A percentile compares a stretch with the other conserved stretches of the same genome.
phyloP scores from a whole-genome alignment of 441 rosid genomes.

The Biscutella auriculata region DNA sequence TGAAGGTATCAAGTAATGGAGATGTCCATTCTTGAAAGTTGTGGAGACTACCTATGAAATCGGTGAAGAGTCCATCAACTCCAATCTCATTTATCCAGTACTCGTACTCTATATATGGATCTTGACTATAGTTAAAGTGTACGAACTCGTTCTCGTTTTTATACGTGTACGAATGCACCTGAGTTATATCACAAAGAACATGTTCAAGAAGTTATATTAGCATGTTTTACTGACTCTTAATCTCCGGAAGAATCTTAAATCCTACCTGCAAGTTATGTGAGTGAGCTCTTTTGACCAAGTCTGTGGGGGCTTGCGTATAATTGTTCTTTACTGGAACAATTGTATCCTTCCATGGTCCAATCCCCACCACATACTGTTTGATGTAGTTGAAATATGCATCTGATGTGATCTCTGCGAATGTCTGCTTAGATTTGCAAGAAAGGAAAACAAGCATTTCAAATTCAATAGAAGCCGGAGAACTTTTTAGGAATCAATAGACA shows the following conservation, averaged over 20 bases:
- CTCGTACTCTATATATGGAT: slow-evolving; percentile 60
- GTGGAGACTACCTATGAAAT: slow-evolving; percentile 79
- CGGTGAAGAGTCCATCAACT: slow-evolving; percentile 89
- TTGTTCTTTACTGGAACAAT: slow-evolving; percentile 44
- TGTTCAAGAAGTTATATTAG: neutral
- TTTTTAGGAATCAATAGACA: no score
- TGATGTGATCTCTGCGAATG: slow-evolving; percentile 73
- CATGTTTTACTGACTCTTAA: neutral
- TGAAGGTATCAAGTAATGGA: slow-evolving; percentile 5
- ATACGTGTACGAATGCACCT: slow-evolving; percentile 94
- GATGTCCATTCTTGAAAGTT: slow-evolving; percentile 55
- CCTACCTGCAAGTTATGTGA: slow-evolving; percentile 59
- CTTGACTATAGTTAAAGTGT: slow-evolving; percentile 68
- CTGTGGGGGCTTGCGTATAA: slow-evolving; percentile 48
- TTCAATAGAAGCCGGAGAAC: no score
- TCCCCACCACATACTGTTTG: slow-evolving; percentile 60
- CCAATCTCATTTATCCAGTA: slow-evolving; percentile 77
- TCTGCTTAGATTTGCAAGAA: slow-evolving; percentile 35
- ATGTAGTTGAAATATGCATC: slow-evolving; percentile 56
- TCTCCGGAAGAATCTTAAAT: neutral
- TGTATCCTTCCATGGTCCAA: slow-evolving; percentile 90
- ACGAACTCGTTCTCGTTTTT: slow-evolving; percentile 52
- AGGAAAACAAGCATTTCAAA: no score
- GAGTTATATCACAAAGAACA: slow-evolving; percentile 15
- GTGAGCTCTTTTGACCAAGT: slow-evolving; percentile 73